Percentiles rank a stretch among this genome's conserved stretches.
Evolutionary conservation across 768 basidiomycete genomes (phyloP).

Genomic region (Lyophyllum semitale): DNA sequence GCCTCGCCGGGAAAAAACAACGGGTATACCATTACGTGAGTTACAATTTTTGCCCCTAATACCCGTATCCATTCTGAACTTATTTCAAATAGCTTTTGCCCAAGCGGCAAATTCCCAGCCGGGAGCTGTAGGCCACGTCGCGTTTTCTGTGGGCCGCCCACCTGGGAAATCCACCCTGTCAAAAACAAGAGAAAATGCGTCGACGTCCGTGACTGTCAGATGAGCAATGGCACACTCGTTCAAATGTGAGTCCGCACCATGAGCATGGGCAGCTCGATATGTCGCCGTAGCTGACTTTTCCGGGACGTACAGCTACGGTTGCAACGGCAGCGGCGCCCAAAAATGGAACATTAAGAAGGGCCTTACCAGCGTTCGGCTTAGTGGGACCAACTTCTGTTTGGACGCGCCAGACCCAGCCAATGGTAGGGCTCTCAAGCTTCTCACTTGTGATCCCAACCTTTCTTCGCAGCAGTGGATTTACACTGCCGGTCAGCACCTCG

Average conservation of each 20-base stretch:
- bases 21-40: background rate
- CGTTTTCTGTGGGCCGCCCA: too few species aligned
- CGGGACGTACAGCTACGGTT: conserved; percentile 29
- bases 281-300: background rate
- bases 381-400: conserved; percentile 34
- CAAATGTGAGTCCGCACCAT: background rate
- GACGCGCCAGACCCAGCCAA: conserved; percentile 34
- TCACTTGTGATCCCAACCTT: conserved; percentile 34
- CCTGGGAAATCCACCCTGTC: background rate
- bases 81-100: background rate
- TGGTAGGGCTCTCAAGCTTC: conserved; percentile 33
- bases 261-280: background rate
- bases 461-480: conserved; percentile 36
- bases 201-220: background rate
- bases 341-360: conserved; percentile 30
- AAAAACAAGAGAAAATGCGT: background rate
- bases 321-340: conserved; percentile 31
- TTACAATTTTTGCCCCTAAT: background rate
- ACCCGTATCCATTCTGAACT: background rate
- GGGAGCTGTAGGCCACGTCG: too few species aligned
- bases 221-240: background rate
- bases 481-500: conserved; percentile 24
- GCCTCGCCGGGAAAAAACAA: background rate
- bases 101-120: background rate
- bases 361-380: conserved; percentile 27